These are phyloP conservation scores for Ceraceosorus guamensis DNA, from an alignment of 1,284 basidiomycete species.

Conservation along the genomic window DNA sequence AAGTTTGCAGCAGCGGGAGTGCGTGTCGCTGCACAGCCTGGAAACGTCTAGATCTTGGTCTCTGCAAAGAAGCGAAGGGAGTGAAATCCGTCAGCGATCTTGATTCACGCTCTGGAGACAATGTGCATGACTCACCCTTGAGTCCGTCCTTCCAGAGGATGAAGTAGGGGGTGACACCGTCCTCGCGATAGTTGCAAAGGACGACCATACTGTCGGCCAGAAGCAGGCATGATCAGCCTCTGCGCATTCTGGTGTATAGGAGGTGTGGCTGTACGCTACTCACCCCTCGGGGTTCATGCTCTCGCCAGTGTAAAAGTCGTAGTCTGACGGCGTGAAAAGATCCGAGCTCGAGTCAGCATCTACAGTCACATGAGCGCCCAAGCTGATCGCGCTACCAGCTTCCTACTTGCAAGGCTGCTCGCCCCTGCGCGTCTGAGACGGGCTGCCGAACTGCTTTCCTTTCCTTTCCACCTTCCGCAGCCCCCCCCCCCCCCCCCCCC, in stretches of 20 bases:
- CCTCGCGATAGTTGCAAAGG: conserved; percentile 53
- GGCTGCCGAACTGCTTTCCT: no score
- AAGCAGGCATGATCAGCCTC: not conserved
- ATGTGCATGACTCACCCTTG: conserved; percentile 14
- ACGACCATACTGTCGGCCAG: conserved; percentile 52
- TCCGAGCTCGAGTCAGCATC: no score
- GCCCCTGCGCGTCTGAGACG: no score
- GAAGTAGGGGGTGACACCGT: conserved; percentile 62
- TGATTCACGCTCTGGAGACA: no score
- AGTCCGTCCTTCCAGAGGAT: conserved; percentile 48
- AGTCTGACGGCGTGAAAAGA: conserved; percentile 51
- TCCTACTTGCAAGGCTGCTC: no score
- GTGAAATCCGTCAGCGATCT: not conserved
- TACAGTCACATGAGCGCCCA: no score
- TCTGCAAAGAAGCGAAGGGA: not conserved
- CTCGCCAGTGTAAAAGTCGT: conserved; percentile 80
- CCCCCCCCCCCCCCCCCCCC: no score
- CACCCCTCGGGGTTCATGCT: conserved; percentile 51
- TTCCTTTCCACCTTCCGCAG: no score
- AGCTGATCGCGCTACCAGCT: no score
- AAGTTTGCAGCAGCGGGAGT: no score
- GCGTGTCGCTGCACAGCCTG: no score
- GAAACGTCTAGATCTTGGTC: not conserved
- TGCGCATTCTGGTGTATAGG: not conserved
- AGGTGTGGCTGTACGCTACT: conserved; percentile 4